These are phyloP conservation scores for Leishmania mexicana DNA, from an alignment of 208 protist genomes.

Conservation along the genomic window DNA sequence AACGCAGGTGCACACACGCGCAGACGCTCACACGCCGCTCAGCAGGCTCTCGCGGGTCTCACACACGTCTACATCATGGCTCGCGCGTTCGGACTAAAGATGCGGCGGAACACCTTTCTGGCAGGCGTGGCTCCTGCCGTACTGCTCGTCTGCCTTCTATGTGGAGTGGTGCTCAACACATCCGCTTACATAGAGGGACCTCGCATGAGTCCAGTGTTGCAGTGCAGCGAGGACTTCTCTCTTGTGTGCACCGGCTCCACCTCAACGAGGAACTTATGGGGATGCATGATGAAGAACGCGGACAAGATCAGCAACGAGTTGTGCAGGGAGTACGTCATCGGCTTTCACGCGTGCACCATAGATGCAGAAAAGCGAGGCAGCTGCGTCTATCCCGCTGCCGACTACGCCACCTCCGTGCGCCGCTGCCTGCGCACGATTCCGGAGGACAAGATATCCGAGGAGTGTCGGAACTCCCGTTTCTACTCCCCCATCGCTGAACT, in stretches of 20 bases:
- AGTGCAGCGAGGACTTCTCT: slow-evolving; percentile 39
- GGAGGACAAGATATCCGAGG: slow-evolving; percentile 19
- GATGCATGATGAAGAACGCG: slow-evolving; percentile 40
- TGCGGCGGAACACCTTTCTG: not conserved
- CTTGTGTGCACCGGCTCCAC: slow-evolving; percentile 18
- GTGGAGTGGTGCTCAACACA: not conserved
- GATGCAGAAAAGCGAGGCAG: slow-evolving; percentile 33
- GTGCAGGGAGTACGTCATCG: slow-evolving; percentile 40
- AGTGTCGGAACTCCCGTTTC: slow-evolving; percentile 40
- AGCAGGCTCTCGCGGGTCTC: not conserved
- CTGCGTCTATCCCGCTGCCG: slow-evolving; percentile 34
- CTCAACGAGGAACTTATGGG: slow-evolving; percentile 31
- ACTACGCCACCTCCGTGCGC: slow-evolving; percentile 33
- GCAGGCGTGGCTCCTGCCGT: not conserved
- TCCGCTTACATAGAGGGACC: not conserved
- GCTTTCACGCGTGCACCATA: slow-evolving; percentile 36
- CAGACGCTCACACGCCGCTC: not conserved
- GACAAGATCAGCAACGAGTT: slow-evolving; percentile 27
- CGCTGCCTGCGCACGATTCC: slow-evolving; percentile 34
- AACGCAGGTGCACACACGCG: not conserved
- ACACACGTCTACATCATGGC: not conserved
- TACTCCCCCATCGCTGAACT: slow-evolving; percentile 30
- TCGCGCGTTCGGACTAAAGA: not conserved
- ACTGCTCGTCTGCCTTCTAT: not conserved
- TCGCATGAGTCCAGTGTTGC: slow-evolving; percentile 30